phyloP scores from a whole-genome alignment of 2,329 filamentous ascomycete species.

The Xylaria sp. region DNA sequence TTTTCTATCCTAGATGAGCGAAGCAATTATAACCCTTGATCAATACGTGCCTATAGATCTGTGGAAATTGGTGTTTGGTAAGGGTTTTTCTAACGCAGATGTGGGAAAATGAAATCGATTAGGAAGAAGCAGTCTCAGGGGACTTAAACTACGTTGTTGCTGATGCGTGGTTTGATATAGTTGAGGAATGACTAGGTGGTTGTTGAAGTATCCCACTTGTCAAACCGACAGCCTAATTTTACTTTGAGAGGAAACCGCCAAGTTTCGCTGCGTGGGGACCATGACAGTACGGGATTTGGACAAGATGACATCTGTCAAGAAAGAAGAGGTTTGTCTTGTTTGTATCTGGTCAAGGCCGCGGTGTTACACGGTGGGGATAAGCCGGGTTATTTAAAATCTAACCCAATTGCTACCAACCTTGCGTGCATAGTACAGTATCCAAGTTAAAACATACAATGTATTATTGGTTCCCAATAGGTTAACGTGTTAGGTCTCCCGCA shows the following conservation, averaged over 20 bases:
- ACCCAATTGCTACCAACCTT: too few species aligned
- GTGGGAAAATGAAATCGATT: slow-evolving; percentile 2
- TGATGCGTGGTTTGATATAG: slow-evolving; percentile 35
- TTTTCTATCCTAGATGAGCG: not conserved
- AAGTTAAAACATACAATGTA: too few species aligned
- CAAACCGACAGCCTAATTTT: slow-evolving; percentile 36
- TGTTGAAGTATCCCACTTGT: slow-evolving; percentile 39
- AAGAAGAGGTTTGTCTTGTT: slow-evolving; percentile 44
- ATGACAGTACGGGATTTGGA: slow-evolving; percentile 25
- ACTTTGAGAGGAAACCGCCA: slow-evolving; percentile 25
- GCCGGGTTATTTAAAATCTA: too few species aligned
- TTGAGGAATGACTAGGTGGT: slow-evolving; percentile 12
- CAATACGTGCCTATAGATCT: not conserved
- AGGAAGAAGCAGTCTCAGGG: not conserved
- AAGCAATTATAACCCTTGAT: too few species aligned
- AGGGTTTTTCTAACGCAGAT: not conserved
- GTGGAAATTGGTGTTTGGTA: not conserved
- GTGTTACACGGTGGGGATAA: too few species aligned
- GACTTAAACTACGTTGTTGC: slow-evolving; percentile 21
- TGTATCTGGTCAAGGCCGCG: too few species aligned
- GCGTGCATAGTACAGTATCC: too few species aligned
- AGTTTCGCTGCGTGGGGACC: slow-evolving; percentile 37
- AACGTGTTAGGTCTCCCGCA: too few species aligned
- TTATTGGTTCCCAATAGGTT: too few species aligned
- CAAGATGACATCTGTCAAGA: slow-evolving; percentile 21